A percentile compares a stretch with the other conserved stretches of the same genome.
Evolutionary conservation across 441 rosid genomes (phyloP).

Genomic region (Brassica balearica): DNA sequence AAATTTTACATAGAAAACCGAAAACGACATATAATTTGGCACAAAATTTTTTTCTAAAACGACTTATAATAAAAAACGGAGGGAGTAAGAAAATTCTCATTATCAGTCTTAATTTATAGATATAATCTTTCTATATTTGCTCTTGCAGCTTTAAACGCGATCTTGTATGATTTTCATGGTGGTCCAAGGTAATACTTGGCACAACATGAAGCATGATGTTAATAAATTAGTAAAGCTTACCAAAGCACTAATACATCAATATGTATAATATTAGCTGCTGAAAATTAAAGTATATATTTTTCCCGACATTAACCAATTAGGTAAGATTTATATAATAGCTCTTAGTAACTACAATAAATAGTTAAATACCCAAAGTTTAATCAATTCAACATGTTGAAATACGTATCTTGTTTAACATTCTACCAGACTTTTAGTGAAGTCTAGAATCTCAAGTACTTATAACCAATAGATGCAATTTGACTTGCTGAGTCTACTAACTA

Average conservation of each 20-base stretch:
- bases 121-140: conserved; percentile 28
- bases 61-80: too few relatives aligned
- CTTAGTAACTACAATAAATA: background rate
- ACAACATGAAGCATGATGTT: conserved; percentile 38
- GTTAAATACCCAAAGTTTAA: conserved; percentile 9
- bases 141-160: conserved; percentile 37
- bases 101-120: background rate
- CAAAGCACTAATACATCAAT: conserved; percentile 10
- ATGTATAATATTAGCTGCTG: background rate
- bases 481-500: conserved; percentile 13
- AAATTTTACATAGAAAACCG: too few relatives aligned
- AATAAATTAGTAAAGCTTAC: conserved; percentile 1
- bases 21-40: too few relatives aligned
- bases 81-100: background rate
- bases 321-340: conserved; percentile 6
- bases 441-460: conserved; percentile 13
- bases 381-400: conserved; percentile 11
- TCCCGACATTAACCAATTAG: conserved; percentile 32
- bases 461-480: conserved; percentile 35
- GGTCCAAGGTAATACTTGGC: conserved; percentile 47
- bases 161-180: conserved; percentile 40
- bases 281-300: background rate
- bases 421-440: background rate
- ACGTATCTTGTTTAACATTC: conserved; percentile 3
- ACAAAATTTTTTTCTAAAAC: too few relatives aligned